phyloP scores from a whole-genome alignment of 2,329 filamentous ascomycete genomes.

The Fusarium albosuccineum region DNA sequence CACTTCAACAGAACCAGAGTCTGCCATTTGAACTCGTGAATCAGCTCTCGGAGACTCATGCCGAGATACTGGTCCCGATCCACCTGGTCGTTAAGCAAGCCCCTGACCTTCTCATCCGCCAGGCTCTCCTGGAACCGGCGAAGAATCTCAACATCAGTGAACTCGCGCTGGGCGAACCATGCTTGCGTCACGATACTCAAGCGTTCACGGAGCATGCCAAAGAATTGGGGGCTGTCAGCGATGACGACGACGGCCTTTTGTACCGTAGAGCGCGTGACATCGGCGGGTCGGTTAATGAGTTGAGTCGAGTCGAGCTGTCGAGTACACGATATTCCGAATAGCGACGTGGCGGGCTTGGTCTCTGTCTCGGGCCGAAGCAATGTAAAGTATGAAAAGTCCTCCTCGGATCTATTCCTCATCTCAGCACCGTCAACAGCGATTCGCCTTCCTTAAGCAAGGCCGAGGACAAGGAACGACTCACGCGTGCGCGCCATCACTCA shows the following conservation, averaged over 20 bases:
- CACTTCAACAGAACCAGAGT: conserved; percentile 95
- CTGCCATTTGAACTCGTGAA: conserved; percentile 95
- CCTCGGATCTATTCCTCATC: conserved; percentile 75
- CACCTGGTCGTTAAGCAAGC: conserved; percentile 72
- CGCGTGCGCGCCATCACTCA: conserved; percentile 96
- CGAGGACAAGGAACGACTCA: conserved; percentile 61
- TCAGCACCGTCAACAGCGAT: conserved; percentile 29
- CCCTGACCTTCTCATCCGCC: conserved; percentile 72
- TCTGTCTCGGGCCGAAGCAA: conserved; percentile 75
- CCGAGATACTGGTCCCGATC: conserved; percentile 90
- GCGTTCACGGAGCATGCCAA: conserved; percentile 91
- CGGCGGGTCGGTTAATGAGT: conserved; percentile 82
- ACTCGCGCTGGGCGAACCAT: conserved; percentile 96
- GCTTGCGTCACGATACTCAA: conserved; percentile 91
- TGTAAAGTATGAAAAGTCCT: conserved; percentile 99
- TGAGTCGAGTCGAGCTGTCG: conserved; percentile 86
- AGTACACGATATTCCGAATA: conserved; percentile 97
- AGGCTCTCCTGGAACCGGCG: conserved; percentile 92
- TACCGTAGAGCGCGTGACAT: conserved; percentile 96
- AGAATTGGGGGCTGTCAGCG: conserved; percentile 88
- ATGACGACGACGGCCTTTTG: conserved; percentile 98
- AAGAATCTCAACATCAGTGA: conserved; percentile 91
- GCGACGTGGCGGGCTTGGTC: conserved; percentile 75
- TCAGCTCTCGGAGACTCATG: conserved; percentile 87
- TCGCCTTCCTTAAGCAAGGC: not conserved